Conservation (phyloP, 1,284 basidiomycete genomes). For the Irpex lacteus region DNA sequence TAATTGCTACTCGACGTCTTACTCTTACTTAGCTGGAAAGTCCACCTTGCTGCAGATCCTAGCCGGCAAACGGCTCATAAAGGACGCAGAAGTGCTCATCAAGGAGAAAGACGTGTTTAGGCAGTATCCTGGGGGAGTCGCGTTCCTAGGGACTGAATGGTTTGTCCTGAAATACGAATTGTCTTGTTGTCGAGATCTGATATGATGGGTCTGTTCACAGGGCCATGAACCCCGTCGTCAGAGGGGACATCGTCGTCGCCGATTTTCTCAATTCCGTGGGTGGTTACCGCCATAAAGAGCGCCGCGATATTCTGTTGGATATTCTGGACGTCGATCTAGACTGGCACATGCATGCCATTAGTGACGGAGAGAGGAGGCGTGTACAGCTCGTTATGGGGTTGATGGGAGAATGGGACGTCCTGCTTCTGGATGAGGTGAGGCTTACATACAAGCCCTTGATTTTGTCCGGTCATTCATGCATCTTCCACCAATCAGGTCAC, state of each 20-base stretch:
- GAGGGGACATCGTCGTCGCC: conserved; percentile 86
- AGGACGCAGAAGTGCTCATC: conserved; percentile 58
- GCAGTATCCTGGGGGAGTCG: conserved; percentile 69
- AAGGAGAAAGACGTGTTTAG: conserved; percentile 86
- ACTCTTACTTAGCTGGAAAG: conserved; percentile 71
- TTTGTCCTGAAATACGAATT: conserved; percentile 30
- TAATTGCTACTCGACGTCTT: conserved; percentile 6
- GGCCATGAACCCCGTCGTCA: conserved; percentile 97
- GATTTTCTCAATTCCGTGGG: conserved; percentile 94
- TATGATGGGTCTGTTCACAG: conserved; percentile 34
- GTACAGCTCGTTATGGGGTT: conserved; percentile 97
- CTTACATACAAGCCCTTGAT: neutral
- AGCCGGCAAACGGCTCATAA: conserved; percentile 87
- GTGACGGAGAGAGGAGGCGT: conserved; percentile 91
- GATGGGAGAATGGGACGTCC: conserved; percentile 93
- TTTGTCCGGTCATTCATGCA: neutral
- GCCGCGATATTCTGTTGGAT: conserved; percentile 84
- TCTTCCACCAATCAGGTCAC: conserved; percentile 62
- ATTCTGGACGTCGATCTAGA: conserved; percentile 94
- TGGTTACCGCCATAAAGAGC: conserved; percentile 89
- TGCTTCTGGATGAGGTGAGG: conserved; percentile 88
- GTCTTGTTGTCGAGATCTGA: conserved; percentile 3
- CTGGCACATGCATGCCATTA: conserved; percentile 92
- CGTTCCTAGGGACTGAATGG: conserved; percentile 94
- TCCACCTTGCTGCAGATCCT: conserved; percentile 93